Percentiles rank a stretch among this genome's conserved stretches.
phyloP scores from a whole-genome alignment of 1,284 basidiomycete species.

The Afroboletus lepidellus region DNA sequence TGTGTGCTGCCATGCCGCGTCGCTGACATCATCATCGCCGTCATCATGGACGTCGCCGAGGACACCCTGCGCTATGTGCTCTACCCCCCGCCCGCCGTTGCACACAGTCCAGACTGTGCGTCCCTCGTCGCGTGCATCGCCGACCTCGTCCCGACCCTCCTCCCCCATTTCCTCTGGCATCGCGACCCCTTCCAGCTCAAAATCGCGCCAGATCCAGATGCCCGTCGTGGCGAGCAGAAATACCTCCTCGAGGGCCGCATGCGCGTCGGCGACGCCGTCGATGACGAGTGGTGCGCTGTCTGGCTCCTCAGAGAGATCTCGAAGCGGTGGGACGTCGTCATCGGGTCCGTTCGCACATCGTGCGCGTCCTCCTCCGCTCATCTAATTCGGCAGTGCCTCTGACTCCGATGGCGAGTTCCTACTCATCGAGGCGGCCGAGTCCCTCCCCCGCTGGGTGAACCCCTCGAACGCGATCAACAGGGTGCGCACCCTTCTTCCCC shows the following conservation, averaged over 20 bases:
- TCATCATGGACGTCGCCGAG: no score
- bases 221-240: constrained; percentile 30
- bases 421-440: constrained; percentile 94
- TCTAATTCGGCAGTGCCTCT: constrained; percentile 50
- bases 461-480: constrained; percentile 90
- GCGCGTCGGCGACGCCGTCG: constrained; percentile 89
- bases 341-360: constrained; percentile 50
- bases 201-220: constrained; percentile 49
- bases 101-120: constrained; percentile 61
- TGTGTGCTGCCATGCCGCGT: constrained; percentile 41
- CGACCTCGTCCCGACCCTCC: constrained; percentile 53
- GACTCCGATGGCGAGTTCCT: constrained; percentile 97
- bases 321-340: constrained; percentile 70
- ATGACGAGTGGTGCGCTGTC: constrained; percentile 94
- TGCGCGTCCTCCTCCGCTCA: constrained; percentile 8
- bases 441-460: constrained; percentile 86
- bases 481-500: constrained; percentile 50
- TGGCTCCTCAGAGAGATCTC: constrained; percentile 83
- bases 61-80: constrained; percentile 80
- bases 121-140: constrained; percentile 71
- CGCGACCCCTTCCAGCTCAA: constrained; percentile 85
- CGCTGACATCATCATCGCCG: no score
- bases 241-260: constrained; percentile 74
- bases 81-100: constrained; percentile 52
- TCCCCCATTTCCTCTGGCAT: constrained; percentile 82